A percentile compares a stretch with the other conserved stretches of the same genome.
Evolutionary conservation across 2,329 filamentous ascomycete species (phyloP).

Genomic region (Aspergillus proliferans): DNA sequence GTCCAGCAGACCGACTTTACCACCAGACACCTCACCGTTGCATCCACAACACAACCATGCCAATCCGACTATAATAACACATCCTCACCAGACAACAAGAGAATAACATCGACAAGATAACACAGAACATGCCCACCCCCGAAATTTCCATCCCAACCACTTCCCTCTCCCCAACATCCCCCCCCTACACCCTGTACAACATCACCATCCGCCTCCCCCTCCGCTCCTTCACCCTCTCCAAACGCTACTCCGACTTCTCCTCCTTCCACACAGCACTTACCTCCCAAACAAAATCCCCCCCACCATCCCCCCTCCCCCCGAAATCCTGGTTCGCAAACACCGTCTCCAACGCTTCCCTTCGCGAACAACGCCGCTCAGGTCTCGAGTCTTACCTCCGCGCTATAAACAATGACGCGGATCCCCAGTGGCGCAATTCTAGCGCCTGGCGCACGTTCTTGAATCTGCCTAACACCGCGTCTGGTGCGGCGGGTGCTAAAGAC

Average conservation of each 20-base stretch:
- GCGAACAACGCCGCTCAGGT: conserved; percentile 51
- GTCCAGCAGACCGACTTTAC: not conserved
- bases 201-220: conserved; percentile 57
- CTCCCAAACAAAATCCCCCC: conserved; percentile 45
- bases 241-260: conserved; percentile 61
- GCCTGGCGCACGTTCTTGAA: conserved; percentile 56
- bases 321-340: conserved; percentile 59
- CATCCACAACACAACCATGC: too few relatives aligned
- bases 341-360: conserved; percentile 49
- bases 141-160: conserved; percentile 48
- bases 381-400: conserved; percentile 54
- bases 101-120: not conserved
- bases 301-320: conserved; percentile 49
- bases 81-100: not conserved
- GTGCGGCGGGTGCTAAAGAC: conserved; percentile 12
- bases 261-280: conserved; percentile 49
- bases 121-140: conserved; percentile 32
- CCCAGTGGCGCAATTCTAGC: conserved; percentile 51
- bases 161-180: conserved; percentile 40
- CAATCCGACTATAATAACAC: too few relatives aligned
- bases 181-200: conserved; percentile 57
- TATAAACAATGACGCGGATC: conserved; percentile 52
- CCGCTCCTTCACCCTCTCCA: conserved; percentile 52
- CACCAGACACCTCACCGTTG: not conserved
- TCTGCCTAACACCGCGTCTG: conserved; percentile 41